A percentile compares a stretch with the other conserved stretches of the same genome.
Conservation (phyloP, 768 basidiomycete genomes). For the Mycena metata region DNA sequence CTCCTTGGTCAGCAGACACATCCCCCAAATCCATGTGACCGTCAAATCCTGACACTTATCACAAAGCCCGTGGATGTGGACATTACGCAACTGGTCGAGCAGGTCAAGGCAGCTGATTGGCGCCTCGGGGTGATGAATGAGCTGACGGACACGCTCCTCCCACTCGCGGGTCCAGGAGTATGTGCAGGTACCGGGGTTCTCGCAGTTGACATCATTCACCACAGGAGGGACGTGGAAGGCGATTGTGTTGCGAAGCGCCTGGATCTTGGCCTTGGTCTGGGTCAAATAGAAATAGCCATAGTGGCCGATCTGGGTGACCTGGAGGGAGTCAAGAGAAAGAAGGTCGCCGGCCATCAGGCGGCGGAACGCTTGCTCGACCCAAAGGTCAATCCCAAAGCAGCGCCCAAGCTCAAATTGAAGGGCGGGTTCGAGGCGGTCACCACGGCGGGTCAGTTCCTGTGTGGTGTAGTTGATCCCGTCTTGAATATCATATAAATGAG, state of each 20-base stretch:
- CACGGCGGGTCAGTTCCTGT: neutral
- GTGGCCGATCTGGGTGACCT: conserved; percentile 20
- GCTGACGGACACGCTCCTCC: conserved; percentile 19
- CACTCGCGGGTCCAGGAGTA: conserved; percentile 18
- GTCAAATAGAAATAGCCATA: conserved; percentile 9
- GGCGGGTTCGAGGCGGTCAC: conserved; percentile 4
- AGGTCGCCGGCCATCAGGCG: neutral
- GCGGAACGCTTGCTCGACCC: conserved; percentile 22
- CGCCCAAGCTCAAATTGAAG: conserved; percentile 25
- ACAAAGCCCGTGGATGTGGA: conserved; percentile 10
- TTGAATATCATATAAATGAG: conserved; percentile 4
- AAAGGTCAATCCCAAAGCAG: conserved; percentile 10
- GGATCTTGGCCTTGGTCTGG: conserved; percentile 23
- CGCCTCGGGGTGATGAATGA: conserved; percentile 24
- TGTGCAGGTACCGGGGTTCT: no score
- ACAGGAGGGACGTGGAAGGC: conserved; percentile 16
- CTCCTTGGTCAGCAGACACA: conserved; percentile 3
- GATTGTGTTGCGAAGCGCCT: conserved; percentile 1
- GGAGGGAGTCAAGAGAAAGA: neutral
- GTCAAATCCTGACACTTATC: conserved; percentile 4
- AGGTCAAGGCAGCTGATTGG: conserved; percentile 12
- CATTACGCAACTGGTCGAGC: neutral
- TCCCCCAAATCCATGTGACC: conserved; percentile 22
- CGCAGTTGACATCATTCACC: conserved; percentile 2
- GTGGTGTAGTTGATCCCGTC: conserved; percentile 7